phyloP scores from a whole-genome alignment of 371 early-diverging fungal genomes.

The Mucor sp. region DNA sequence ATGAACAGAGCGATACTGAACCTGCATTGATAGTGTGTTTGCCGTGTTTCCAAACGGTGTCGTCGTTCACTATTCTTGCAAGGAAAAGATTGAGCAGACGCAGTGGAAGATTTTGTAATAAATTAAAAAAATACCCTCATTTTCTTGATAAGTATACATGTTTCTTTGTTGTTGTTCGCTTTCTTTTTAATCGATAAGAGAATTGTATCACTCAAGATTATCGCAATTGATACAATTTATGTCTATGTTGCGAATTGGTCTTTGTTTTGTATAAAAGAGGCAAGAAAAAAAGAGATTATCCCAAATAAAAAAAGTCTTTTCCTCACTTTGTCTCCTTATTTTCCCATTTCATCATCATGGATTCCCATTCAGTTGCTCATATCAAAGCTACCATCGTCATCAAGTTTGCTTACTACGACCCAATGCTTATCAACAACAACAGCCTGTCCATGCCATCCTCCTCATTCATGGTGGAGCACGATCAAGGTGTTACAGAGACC shows the following conservation, averaged over 20 bases:
- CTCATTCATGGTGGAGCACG: background rate
- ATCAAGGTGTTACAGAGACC: background rate
- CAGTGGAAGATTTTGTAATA: constrained; percentile 45
- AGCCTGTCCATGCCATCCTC: background rate
- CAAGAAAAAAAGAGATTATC: background rate
- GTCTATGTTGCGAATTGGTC: background rate
- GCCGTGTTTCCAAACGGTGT: constrained; percentile 75
- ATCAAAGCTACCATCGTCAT: constrained; percentile 6
- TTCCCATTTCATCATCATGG: background rate
- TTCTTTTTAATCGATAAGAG: constrained; percentile 9
- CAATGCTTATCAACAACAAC: background rate
- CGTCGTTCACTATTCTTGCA: constrained; percentile 80
- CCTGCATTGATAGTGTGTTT: constrained; percentile 57
- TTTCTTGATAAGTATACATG: background rate
- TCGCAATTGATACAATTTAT: background rate
- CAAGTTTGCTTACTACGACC: background rate
- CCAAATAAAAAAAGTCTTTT: background rate
- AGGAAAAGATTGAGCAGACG: constrained; percentile 61
- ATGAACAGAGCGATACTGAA: background rate
- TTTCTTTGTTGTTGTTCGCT: constrained; percentile 1
- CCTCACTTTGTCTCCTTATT: constrained; percentile 1
- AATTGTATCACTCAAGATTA: constrained; percentile 3
- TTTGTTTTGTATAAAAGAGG: constrained; percentile 5
- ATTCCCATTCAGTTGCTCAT: background rate
- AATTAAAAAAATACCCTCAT: constrained; percentile 7